Base-by-base conservation (phyloP, 2,329 filamentous ascomycete species). In the Waltergamsia citrina region DNA sequence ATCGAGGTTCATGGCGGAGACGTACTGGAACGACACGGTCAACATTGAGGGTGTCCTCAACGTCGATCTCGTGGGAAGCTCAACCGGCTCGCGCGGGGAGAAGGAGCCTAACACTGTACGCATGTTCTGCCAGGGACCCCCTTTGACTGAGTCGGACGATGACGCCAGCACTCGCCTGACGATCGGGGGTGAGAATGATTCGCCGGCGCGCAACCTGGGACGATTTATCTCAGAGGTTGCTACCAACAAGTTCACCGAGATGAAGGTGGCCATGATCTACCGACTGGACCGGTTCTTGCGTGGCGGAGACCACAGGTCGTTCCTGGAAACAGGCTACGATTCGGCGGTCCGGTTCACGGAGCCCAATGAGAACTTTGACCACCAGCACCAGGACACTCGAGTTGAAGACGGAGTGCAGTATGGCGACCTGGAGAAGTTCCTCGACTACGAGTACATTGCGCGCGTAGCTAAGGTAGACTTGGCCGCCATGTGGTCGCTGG, bases 31-130 rank as follows among this genome's bases (percentile, higher is more conserved):
- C 42, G 53, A 60, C 6, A 65, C 56, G 30, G 62, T 63, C 7
- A 67, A 74, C 44, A 67, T 76, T 4, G 69, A 72, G 49, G 71
- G 62, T 11, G 73, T 74, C 60, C 61, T 71, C 35, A 76, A 67
- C 41, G 67, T 69, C 52, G 71, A 76, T 49, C 73, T 74, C 36
- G 64, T 76, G 6, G 72, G 72, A 23, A 69, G 60, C 5, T 57
- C 63, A 3, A 60, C 52, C 2, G 65, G 61, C 7, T 60, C 65
- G 35, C 57, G 60, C 14, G 65, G 63, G 15, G 53, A 58, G 29
- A 52, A 54, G 35, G 61, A 70, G 42, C 67, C 60, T 12, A 60
- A 62, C 44, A 70, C 67, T 6, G 60, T 76, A 40, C 67, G 71
- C n/a, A 54, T 70, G 11, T 75, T 75, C 50, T 67, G 55, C 37